These are phyloP conservation scores for Phytophthora pistaciae DNA, from an alignment of 352 stramenopile genomes.

Conservation along the genomic window DNA sequence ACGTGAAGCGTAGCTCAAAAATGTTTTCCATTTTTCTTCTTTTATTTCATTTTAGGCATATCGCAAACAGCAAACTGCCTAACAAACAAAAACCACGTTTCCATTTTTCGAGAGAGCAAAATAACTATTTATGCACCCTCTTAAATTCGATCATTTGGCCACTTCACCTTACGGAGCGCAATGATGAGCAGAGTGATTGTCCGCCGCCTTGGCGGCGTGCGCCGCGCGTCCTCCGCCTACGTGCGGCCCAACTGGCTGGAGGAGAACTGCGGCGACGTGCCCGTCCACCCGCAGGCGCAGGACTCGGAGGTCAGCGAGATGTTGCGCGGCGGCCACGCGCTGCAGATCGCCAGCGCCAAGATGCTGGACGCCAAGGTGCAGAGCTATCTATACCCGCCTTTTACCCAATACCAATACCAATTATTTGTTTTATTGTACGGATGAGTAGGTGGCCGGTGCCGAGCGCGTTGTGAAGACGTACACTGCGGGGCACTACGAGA, in stretches of 20 bases:
- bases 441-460: constrained; percentile 37
- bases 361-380: constrained; percentile 58
- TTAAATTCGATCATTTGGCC: background rate
- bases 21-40: too few species aligned
- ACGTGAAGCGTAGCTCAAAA: too few species aligned
- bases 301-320: constrained; percentile 72
- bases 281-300: constrained; percentile 39
- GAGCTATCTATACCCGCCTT: background rate
- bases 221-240: constrained; percentile 23
- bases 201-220: background rate
- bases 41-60: background rate
- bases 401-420: background rate
- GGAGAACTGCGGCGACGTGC: constrained; percentile 70
- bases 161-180: background rate
- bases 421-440: background rate
- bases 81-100: background rate
- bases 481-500: constrained; percentile 46
- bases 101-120: background rate
- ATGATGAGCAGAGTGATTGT: constrained; percentile 19
- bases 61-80: background rate
- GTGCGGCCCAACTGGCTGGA: constrained; percentile 68
- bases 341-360: constrained; percentile 62
- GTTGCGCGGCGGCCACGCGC: constrained; percentile 71
- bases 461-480: constrained; percentile 40
- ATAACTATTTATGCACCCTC: background rate